Conservation (phyloP, 352 stramenopile genomes). For the Globisporangium sylvaticum region DNA sequence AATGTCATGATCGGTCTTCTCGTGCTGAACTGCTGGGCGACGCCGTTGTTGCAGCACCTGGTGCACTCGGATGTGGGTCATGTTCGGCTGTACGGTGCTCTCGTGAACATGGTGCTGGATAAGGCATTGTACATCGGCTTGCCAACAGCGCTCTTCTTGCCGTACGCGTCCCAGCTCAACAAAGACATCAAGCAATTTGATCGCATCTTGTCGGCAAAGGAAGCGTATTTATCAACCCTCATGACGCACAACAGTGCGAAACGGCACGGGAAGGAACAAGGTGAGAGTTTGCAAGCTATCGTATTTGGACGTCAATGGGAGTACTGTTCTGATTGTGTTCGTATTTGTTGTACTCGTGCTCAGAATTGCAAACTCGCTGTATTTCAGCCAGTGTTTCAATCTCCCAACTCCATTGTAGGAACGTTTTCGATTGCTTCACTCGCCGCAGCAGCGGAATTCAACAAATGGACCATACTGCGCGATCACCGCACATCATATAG, state of each 20-base stretch:
- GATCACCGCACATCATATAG: too few relatives aligned
- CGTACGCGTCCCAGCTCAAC: conserved; percentile 19
- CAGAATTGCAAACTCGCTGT: too few relatives aligned
- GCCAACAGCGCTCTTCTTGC: conserved; percentile 17
- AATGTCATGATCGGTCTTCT: conserved; percentile 16
- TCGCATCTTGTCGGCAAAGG: neutral
- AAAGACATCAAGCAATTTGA: conserved; percentile 8
- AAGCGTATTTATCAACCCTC: neutral
- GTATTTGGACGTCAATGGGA: neutral
- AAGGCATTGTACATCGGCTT: conserved; percentile 19
- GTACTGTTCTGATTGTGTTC: neutral
- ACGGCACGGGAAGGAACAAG: neutral
- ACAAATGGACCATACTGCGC: too few relatives aligned
- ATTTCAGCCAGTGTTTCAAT: too few relatives aligned
- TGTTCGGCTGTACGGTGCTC: neutral
- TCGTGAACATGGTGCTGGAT: neutral
- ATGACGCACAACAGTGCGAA: neutral
- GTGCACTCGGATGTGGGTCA: neutral
- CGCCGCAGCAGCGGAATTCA: neutral
- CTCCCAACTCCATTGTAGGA: too few relatives aligned
- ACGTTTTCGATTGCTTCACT: neutral
- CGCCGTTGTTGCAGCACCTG: conserved; percentile 13
- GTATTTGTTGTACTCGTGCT: neutral
- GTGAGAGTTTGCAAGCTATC: neutral
- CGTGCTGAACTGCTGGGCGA: conserved; percentile 22